phyloP scores from a whole-genome alignment of 2,329 filamentous ascomycete species.

The Ceratocystis cacaofunesta region DNA sequence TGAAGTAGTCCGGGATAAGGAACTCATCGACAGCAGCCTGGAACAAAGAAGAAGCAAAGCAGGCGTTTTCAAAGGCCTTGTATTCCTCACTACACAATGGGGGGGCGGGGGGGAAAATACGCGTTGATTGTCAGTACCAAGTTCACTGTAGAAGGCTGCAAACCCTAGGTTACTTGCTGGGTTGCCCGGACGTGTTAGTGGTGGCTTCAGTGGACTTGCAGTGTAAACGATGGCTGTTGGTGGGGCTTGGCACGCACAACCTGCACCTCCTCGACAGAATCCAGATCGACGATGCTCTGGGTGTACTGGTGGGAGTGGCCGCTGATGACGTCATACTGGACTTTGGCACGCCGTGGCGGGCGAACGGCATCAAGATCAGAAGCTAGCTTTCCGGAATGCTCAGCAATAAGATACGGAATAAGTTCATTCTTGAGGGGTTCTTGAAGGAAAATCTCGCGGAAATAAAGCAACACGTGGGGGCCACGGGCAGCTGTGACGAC shows the following conservation, averaged over 20 bases:
- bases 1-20: constrained; percentile 29
- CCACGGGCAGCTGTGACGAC: constrained; percentile 21
- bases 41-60: constrained; percentile 31
- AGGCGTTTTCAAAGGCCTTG: constrained; percentile 27
- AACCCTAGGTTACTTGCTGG: neutral
- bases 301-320: constrained; percentile 23
- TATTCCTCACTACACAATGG: constrained; percentile 27
- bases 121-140: neutral
- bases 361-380: constrained; percentile 22
- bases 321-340: constrained; percentile 31
- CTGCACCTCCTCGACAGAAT: constrained; percentile 17
- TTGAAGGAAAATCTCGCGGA: constrained; percentile 48
- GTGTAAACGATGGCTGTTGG: constrained; percentile 27
- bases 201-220: constrained; percentile 19
- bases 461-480: constrained; percentile 24
- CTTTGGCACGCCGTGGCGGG: constrained; percentile 32
- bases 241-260: constrained; percentile 19
- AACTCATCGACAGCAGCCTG: constrained; percentile 34
- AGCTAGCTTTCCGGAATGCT: constrained; percentile 37
- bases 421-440: constrained; percentile 47
- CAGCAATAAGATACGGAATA: constrained; percentile 41
- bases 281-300: constrained; percentile 28
- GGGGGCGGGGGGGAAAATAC: neutral
- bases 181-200: neutral
- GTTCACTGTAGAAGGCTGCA: neutral